Evolutionary conservation across 208 protist species (phyloP).

Genomic region (Trypanosoma rangeli): DNA sequence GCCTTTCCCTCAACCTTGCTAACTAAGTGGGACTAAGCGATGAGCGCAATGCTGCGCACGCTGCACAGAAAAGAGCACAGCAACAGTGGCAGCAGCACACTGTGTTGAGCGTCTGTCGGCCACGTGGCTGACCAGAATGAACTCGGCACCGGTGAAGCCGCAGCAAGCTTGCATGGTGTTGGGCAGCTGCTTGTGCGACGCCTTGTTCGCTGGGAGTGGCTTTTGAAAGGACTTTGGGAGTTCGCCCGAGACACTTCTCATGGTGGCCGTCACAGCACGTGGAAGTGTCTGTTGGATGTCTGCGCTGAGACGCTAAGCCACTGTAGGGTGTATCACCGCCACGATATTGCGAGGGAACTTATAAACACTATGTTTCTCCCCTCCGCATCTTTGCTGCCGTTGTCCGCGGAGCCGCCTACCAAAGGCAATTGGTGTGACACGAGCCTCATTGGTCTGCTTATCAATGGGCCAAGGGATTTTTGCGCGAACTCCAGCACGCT

Average conservation of each 20-base stretch:
- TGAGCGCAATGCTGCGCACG: slow-evolving; percentile 3
- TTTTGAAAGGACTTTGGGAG: slow-evolving; percentile 24
- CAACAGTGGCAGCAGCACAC: background rate
- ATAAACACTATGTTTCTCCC: slow-evolving; percentile 30
- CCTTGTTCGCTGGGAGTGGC: slow-evolving; percentile 31
- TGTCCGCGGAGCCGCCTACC: background rate
- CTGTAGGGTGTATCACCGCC: slow-evolving; percentile 29
- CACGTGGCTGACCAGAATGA: background rate
- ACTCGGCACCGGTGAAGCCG: background rate
- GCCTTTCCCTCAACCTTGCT: background rate
- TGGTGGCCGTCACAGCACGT: background rate
- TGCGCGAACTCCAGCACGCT: background rate
- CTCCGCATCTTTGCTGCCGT: slow-evolving; percentile 11
- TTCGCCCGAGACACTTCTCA: background rate
- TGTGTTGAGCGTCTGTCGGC: background rate
- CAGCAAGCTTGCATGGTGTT: background rate
- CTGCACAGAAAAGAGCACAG: slow-evolving; percentile 5
- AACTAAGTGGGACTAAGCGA: slow-evolving; percentile 17
- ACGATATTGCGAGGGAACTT: slow-evolving; percentile 32
- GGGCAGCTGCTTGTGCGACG: slow-evolving; percentile 12
- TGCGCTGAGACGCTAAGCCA: slow-evolving; percentile 12
- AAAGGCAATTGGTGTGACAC: background rate
- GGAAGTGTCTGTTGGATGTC: slow-evolving; percentile 14
- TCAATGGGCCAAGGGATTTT: background rate
- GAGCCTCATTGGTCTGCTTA: slow-evolving; percentile 12